Evolutionary conservation across 2,329 filamentous ascomycete species (phyloP).

Genomic region (Sarocladium kiliense): DNA sequence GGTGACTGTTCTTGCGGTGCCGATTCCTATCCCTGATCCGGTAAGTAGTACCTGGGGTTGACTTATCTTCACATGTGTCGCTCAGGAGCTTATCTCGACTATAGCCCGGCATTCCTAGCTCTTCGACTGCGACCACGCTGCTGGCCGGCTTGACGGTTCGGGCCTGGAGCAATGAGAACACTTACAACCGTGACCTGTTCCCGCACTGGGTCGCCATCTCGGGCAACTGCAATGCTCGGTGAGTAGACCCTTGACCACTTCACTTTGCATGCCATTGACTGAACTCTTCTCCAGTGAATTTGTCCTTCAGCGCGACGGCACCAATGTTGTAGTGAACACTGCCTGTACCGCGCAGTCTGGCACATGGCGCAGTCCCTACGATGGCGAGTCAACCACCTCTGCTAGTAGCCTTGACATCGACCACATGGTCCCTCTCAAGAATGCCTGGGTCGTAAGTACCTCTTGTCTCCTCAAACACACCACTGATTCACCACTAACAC

Average conservation of each 20-base stretch:
- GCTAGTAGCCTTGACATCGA: constrained; percentile 75
- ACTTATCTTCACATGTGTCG: not conserved
- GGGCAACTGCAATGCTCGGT: constrained; percentile 65
- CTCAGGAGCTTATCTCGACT: not conserved
- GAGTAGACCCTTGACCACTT: too few species aligned
- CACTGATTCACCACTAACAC: constrained; percentile 11
- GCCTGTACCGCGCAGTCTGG: constrained; percentile 62
- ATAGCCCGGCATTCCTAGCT: constrained; percentile 58
- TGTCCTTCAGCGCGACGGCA: constrained; percentile 70
- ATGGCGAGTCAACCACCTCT: constrained; percentile 64
- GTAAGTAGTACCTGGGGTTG: not conserved
- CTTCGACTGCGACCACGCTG: constrained; percentile 49
- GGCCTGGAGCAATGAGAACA: constrained; percentile 44
- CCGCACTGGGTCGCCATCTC: constrained; percentile 64
- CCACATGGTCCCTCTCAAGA: constrained; percentile 75
- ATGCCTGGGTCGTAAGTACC: constrained; percentile 64
- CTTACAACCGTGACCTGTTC: constrained; percentile 64
- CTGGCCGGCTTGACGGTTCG: constrained; percentile 56
- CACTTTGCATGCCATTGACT: not conserved
- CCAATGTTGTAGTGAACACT: constrained; percentile 50
- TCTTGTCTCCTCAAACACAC: not conserved
- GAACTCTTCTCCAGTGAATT: constrained; percentile 41
- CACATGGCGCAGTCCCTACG: constrained; percentile 67
- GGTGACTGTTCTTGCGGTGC: constrained; percentile 20
- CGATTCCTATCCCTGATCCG: constrained; percentile 3